phyloP scores from a whole-genome alignment of 305 asterid genomes.

The Coffea humblotiana region DNA sequence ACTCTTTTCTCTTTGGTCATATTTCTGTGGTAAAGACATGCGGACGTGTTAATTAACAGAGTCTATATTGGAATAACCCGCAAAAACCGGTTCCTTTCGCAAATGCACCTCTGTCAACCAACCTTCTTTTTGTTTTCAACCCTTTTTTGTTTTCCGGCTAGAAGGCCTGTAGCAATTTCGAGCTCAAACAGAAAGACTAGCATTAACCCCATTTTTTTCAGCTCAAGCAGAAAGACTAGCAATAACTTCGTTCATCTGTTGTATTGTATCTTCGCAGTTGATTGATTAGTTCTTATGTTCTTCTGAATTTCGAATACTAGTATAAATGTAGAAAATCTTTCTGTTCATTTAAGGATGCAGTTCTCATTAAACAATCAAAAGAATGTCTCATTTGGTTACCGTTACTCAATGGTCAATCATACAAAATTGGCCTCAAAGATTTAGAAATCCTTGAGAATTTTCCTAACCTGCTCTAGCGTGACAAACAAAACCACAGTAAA shows the following conservation, averaged over 20 bases:
- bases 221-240: too few relatives aligned
- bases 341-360: too few relatives aligned
- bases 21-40: conserved; percentile 4
- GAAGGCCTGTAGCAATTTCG: not conserved
- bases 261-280: too few relatives aligned
- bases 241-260: too few relatives aligned
- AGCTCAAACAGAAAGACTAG: not conserved
- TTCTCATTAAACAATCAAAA: not conserved
- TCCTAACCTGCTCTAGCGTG: conserved; percentile 61
- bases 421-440: conserved; percentile 2
- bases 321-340: too few relatives aligned
- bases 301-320: too few relatives aligned
- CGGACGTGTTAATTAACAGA: not conserved
- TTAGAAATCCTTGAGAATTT: conserved; percentile 50
- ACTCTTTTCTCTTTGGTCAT: not conserved
- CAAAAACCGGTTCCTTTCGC: not conserved
- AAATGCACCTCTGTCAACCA: not conserved
- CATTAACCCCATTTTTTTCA: too few relatives aligned
- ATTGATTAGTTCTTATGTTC: too few relatives aligned
- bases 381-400: not conserved
- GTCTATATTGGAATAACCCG: not conserved
- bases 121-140: not conserved
- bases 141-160: too few relatives aligned
- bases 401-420: not conserved
- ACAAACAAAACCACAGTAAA: conserved; percentile 62